Evolutionary conservation across 225 moss, liverwort and hornwort genomes (phyloP).

Genomic region (Sphagnum contortum): DNA sequence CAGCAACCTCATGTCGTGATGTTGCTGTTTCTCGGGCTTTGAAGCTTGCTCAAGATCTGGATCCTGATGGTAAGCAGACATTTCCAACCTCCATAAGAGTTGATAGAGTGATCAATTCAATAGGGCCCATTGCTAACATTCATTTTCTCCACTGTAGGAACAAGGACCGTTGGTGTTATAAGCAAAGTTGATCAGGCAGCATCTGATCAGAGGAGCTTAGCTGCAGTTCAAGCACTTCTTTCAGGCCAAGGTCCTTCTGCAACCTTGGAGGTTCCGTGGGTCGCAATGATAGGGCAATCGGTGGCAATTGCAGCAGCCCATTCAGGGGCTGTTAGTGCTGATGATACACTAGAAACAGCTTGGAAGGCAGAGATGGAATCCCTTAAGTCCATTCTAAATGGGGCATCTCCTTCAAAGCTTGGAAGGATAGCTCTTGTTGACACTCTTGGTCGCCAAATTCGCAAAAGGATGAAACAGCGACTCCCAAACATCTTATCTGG

Average conservation of each 20-base stretch:
- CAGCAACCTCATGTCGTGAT: constrained; percentile 80
- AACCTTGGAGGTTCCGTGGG: constrained; percentile 90
- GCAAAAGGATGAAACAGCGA: constrained; percentile 72
- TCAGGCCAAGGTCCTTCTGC: constrained; percentile 87
- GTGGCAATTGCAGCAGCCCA: constrained; percentile 98
- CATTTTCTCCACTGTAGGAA: constrained; percentile 30
- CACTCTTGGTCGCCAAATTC: constrained; percentile 75
- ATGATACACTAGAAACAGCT: constrained; percentile 89
- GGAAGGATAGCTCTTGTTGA: constrained; percentile 92
- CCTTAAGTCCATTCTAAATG: constrained; percentile 68
- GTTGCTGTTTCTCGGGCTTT: constrained; percentile 81
- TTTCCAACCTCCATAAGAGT: not conserved
- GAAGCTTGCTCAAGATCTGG: constrained; percentile 94
- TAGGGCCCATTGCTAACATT: too few species aligned
- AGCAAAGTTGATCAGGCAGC: constrained; percentile 99
- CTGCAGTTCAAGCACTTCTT: constrained; percentile 99
- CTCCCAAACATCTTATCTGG: constrained; percentile 86
- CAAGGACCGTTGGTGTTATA: constrained; percentile 95
- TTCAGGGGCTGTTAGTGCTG: constrained; percentile 52
- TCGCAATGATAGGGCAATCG: constrained; percentile 94
- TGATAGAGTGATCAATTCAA: too few species aligned
- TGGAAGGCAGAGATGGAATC: constrained; percentile 98
- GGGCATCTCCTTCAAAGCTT: constrained; percentile 68
- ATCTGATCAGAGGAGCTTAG: constrained; percentile 86
- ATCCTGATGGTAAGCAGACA: constrained; percentile 61